Conservation (phyloP, 495 filamentous ascomycete species). For the Daldinia childiae region DNA sequence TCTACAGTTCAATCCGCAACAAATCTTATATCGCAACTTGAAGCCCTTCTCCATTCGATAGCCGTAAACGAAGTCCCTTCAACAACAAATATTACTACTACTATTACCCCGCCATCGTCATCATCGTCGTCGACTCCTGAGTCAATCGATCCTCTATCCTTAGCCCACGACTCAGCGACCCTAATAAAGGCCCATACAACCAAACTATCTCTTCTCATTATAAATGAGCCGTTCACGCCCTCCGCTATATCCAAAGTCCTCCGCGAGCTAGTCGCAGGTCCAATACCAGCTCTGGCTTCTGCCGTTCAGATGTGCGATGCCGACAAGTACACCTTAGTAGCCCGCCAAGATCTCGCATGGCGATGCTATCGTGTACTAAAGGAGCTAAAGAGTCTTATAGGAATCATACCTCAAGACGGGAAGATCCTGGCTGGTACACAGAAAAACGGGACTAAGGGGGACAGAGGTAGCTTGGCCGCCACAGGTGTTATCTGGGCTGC, state of each 20-base stretch:
- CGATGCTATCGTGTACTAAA: constrained; percentile 56
- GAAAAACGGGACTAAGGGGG: constrained; percentile 55
- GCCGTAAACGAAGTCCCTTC: constrained; percentile 25
- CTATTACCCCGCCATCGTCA: neutral
- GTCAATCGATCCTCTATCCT: constrained; percentile 56
- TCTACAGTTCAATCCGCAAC: constrained; percentile 44
- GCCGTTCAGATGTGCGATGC: constrained; percentile 71
- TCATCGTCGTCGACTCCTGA: constrained; percentile 10
- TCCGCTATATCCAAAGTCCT: constrained; percentile 75
- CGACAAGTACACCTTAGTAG: constrained; percentile 63
- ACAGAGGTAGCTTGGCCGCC: constrained; percentile 64
- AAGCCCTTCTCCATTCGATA: constrained; percentile 46
- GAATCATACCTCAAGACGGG: constrained; percentile 58
- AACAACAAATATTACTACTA: neutral
- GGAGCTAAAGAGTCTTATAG: constrained; percentile 56
- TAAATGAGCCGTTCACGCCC: constrained; percentile 84
- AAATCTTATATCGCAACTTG: constrained; percentile 51
- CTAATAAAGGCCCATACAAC: constrained; percentile 83
- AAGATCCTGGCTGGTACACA: constrained; percentile 52
- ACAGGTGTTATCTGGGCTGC: constrained; percentile 73
- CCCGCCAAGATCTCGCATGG: constrained; percentile 65
- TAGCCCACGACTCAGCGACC: constrained; percentile 68
- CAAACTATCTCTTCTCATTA: constrained; percentile 83
- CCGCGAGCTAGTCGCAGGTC: constrained; percentile 68
- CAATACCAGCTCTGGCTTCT: constrained; percentile 75